These are phyloP conservation scores for Macrolepiota albuminosa DNA, from an alignment of 768 basidiomycete species.

Conservation along the genomic window DNA sequence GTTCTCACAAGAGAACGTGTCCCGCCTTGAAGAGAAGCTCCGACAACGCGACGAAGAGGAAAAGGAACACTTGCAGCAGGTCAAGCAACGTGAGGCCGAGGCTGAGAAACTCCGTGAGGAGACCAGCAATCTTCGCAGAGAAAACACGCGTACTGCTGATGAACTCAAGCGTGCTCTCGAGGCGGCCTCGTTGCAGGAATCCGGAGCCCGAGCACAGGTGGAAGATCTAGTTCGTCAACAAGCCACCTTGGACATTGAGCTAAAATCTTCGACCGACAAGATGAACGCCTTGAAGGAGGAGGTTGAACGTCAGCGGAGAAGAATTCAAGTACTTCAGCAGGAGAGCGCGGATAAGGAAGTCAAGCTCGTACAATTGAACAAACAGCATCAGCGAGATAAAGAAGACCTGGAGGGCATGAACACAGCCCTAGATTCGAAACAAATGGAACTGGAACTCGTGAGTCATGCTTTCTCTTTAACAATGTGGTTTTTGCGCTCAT, in stretches of 20 bases:
- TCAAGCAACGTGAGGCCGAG: slow-evolving; percentile 46
- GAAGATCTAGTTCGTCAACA: slow-evolving; percentile 49
- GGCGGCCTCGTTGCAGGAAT: slow-evolving; percentile 42
- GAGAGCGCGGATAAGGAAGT: slow-evolving; percentile 85
- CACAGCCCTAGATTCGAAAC: slow-evolving; percentile 90
- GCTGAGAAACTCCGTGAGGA: slow-evolving; percentile 51
- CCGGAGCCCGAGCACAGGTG: slow-evolving; percentile 39
- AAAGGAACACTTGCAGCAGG: slow-evolving; percentile 38
- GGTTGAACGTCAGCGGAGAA: slow-evolving; percentile 51
- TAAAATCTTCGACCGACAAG: slow-evolving; percentile 44
- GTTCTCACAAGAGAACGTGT: slow-evolving; percentile 46
- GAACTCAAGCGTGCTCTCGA: slow-evolving; percentile 43
- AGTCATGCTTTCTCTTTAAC: slow-evolving; percentile 13
- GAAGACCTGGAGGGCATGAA: slow-evolving; percentile 83
- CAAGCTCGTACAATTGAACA: slow-evolving; percentile 66
- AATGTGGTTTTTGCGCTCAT: background rate
- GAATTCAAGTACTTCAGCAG: slow-evolving; percentile 68
- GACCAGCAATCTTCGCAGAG: slow-evolving; percentile 48
- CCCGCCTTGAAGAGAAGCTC: slow-evolving; percentile 55
- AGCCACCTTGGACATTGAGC: slow-evolving; percentile 50
- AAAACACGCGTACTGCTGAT: slow-evolving; percentile 45
- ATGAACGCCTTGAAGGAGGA: slow-evolving; percentile 50
- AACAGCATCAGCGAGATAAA: slow-evolving; percentile 65
- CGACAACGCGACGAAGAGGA: slow-evolving; percentile 55
- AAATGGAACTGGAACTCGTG: slow-evolving; percentile 92